phyloP scores from a whole-genome alignment of 768 basidiomycete genomes.

The Psilocybe azurescens region DNA sequence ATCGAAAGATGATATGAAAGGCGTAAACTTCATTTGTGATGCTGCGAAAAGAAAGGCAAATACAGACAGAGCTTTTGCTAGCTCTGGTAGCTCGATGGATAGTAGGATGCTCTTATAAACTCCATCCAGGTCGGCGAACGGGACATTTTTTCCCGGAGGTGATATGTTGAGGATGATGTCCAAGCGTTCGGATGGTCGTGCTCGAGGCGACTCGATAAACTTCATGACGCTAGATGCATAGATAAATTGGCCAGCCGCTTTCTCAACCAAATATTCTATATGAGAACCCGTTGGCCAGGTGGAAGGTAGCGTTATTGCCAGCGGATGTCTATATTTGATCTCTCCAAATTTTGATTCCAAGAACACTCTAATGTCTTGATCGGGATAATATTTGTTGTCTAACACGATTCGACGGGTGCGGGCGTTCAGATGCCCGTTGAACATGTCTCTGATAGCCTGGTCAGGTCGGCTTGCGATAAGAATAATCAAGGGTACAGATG shows the following conservation, averaged over 20 bases:
- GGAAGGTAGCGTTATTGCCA: neutral
- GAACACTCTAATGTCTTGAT: neutral
- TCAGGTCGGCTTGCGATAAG: constrained; percentile 5
- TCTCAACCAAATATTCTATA: neutral
- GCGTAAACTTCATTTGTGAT: neutral
- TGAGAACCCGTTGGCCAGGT: neutral
- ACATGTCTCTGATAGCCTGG: neutral
- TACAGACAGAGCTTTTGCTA: neutral
- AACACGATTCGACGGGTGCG: neutral
- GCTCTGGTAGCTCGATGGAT: neutral
- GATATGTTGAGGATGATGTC: neutral
- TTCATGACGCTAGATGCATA: constrained; percentile 9
- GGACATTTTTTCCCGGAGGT: neutral
- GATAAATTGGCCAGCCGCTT: constrained; percentile 10
- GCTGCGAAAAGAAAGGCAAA: neutral
- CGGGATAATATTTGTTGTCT: constrained; percentile 8
- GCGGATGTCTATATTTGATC: neutral
- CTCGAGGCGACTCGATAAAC: neutral
- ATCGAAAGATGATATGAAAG: neutral
- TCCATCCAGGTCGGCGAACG: neutral
- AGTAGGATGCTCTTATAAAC: neutral
- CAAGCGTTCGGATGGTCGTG: neutral
- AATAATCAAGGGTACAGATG: neutral
- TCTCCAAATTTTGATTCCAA: constrained; percentile 2
- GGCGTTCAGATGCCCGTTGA: neutral